Percentiles rank a stretch among this genome's conserved stretches.
Evolutionary conservation across 352 stramenopile species (phyloP).

Genomic region (Globisporangium spiculum): DNA sequence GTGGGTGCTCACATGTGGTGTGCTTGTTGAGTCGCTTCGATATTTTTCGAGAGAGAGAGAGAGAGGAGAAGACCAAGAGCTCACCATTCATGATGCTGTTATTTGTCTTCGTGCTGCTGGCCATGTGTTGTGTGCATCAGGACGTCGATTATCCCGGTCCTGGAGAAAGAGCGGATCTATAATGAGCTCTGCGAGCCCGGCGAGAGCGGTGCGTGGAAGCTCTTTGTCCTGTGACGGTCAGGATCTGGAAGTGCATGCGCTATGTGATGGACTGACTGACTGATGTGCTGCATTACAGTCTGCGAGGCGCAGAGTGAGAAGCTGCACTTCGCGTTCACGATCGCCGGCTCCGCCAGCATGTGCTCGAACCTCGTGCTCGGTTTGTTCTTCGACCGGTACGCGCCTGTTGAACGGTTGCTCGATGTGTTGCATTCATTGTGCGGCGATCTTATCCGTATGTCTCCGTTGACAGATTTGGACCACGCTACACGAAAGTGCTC

Average conservation of each 20-base stretch:
- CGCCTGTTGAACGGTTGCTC: background rate
- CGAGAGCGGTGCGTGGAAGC: conserved; percentile 32
- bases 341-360: conserved; percentile 59
- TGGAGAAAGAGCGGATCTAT: conserved; percentile 59
- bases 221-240: background rate
- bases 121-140: conserved; percentile 20
- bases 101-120: conserved; percentile 5
- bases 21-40: background rate
- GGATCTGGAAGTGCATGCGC: background rate
- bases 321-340: conserved; percentile 61
- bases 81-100: background rate
- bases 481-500: conserved; percentile 50
- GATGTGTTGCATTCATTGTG: background rate
- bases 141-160: conserved; percentile 55
- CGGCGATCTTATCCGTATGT: background rate
- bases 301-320: conserved; percentile 51
- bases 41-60: background rate
- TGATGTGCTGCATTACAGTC: conserved; percentile 22
- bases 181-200: conserved; percentile 40
- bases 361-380: conserved; percentile 61
- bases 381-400: conserved; percentile 49
- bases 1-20: background rate
- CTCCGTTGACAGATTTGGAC: conserved; percentile 27
- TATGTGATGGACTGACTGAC: background rate
- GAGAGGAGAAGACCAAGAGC: background rate